These are phyloP conservation scores for sorghum (Sorghum bicolor) DNA, from an alignment of 176 grass and related monocot genomes.

Conservation along the genomic window Sorghum_bicolor_NCBIv3 NC_012872.2:67016001-67016500, in stretches of 20 bases:
- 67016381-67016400: neutral
- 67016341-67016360: neutral
- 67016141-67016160: conserved; percentile 9
- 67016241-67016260: neutral
- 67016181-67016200: neutral
- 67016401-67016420: conserved; percentile 47
- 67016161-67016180: neutral
- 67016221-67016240: neutral
- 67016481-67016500: conserved; percentile 69
- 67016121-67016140: conserved; percentile 9
- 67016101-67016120: neutral
- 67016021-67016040: too few species aligned
- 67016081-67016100: too few species aligned
- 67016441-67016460: conserved; percentile 70
- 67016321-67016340: conserved; percentile 6
- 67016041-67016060: too few species aligned
- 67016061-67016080: too few species aligned
- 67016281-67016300: neutral
- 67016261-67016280: neutral
- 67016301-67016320: neutral
- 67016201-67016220: neutral
- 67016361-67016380: neutral
- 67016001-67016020: too few species aligned
- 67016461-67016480: conserved; percentile 82
- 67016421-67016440: conserved; percentile 82